Base-by-base conservation (phyloP, 495 filamentous ascomycete species). In the Durotheca rogersii region DNA sequence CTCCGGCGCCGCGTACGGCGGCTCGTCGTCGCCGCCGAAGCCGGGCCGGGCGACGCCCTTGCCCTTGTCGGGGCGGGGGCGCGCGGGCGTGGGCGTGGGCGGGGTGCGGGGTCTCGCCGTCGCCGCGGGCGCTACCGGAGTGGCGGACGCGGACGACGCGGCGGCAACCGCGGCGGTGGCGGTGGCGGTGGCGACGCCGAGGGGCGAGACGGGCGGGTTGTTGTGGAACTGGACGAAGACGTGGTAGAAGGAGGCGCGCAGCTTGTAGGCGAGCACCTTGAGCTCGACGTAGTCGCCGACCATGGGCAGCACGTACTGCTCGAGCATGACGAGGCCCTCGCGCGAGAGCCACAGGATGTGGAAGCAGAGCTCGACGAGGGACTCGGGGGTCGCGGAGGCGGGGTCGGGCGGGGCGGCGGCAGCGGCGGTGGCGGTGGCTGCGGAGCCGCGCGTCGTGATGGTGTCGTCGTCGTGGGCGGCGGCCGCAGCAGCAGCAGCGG, bases 221-320 rank as follows among this genome's bases (percentile, higher is more conserved):
- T 96, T 95, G 72, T 95, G 89, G 64, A 96, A 98, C 11, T 96
- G 78, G 41, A 95, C 95, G 63, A 95, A 96, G 49, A 98, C 89
- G 71, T 98, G 93, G 59, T 93, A 92, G 61, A 96, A 95, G 18
- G 86, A 90, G 4, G 94, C 93, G 48, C 89, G 84, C 15, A 98
- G 79, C 70, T 97, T 98, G 69, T 87, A 87, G 6, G 87, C 82
- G 40, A 98, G 80, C 7, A 97, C 90, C 57, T 89, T 89, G 15
- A 90, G 79, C 66, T 88, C 91, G 58, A 82, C 68, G 57, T 82
- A 84, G 30, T 77, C 72, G 17, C 79, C 73, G 0, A 90, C 82
- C 76, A 88, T 81, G 1, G 90, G 91, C 3, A 96, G 69, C 31
- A 98, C 83, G 62, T 87, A 91, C 64, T 89, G 80, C 68, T 96